phyloP scores from a whole-genome alignment of 441 rosid genomes.

The Macaranga tanarius region DNA sequence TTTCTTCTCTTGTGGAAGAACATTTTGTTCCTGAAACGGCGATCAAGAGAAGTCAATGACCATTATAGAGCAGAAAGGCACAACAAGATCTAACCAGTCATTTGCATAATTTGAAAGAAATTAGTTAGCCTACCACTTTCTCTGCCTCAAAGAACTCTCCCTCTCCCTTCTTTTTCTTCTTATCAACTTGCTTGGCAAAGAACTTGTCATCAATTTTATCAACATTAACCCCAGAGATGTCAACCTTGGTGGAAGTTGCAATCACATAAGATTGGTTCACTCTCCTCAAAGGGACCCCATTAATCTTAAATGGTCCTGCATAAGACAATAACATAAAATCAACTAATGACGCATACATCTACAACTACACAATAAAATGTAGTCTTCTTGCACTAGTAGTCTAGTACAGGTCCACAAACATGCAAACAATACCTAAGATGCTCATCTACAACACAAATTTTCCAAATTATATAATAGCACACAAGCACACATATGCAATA shows the following conservation, averaged over 20 bases:
- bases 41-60: background rate
- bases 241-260: slow-evolving; percentile 82
- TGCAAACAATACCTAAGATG: no score
- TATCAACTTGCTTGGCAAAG: slow-evolving; percentile 69
- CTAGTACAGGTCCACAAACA: no score
- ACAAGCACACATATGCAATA: background rate
- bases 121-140: slow-evolving; percentile 45
- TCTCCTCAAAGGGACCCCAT: slow-evolving; percentile 84
- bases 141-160: slow-evolving; percentile 83
- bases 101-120: background rate
- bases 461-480: background rate
- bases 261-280: slow-evolving; percentile 78
- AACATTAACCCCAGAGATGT: slow-evolving; percentile 54
- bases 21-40: slow-evolving; percentile 37
- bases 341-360: background rate
- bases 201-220: slow-evolving; percentile 79
- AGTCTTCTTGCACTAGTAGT: no score
- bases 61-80: background rate
- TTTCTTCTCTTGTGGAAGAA: slow-evolving; percentile 44
- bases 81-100: background rate
- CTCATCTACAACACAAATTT: no score
- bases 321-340: background rate
- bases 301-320: slow-evolving; percentile 84
- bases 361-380: no score
- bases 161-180: slow-evolving; percentile 74